These are phyloP conservation scores for Blastobotrys terrestris DNA, from an alignment of 805 yeast genomes.

Conservation along the genomic window DNA sequence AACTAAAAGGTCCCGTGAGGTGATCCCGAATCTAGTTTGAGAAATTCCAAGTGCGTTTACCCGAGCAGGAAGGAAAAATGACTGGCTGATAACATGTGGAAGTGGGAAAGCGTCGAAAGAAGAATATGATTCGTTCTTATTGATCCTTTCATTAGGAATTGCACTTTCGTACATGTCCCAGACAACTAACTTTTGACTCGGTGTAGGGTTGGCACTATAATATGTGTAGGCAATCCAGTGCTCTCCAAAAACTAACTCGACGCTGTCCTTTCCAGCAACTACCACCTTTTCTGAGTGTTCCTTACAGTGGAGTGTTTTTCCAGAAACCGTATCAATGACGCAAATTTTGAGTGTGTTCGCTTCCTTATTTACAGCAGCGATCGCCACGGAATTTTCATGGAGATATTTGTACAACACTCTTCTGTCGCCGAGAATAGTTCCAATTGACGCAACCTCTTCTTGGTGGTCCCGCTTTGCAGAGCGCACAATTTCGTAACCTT, in stretches of 20 bases:
- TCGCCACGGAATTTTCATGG: conserved; percentile 58
- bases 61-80: conserved; percentile 55
- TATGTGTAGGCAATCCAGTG: conserved; percentile 75
- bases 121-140: conserved; percentile 26
- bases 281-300: conserved; percentile 38
- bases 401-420: conserved; percentile 78
- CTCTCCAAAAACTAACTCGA: conserved; percentile 65
- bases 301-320: conserved; percentile 47
- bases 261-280: conserved; percentile 34
- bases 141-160: conserved; percentile 41
- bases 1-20: conserved; percentile 58
- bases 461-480: conserved; percentile 36
- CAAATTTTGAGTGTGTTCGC: conserved; percentile 38
- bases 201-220: conserved; percentile 40
- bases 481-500: conserved; percentile 37
- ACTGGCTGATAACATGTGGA: conserved; percentile 47
- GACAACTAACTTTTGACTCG: conserved; percentile 55
- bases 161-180: conserved; percentile 74
- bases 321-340: conserved; percentile 64
- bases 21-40: conserved; percentile 56
- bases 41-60: conserved; percentile 50
- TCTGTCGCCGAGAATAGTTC: conserved; percentile 61
- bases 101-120: conserved; percentile 32
- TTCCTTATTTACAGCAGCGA: conserved; percentile 38
- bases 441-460: conserved; percentile 51